Percentiles rank a stretch among this genome's conserved stretches.
These are phyloP conservation scores for Nemania sp. DNA, from an alignment of 2,329 filamentous ascomycete species.

Conservation along the genomic window DNA sequence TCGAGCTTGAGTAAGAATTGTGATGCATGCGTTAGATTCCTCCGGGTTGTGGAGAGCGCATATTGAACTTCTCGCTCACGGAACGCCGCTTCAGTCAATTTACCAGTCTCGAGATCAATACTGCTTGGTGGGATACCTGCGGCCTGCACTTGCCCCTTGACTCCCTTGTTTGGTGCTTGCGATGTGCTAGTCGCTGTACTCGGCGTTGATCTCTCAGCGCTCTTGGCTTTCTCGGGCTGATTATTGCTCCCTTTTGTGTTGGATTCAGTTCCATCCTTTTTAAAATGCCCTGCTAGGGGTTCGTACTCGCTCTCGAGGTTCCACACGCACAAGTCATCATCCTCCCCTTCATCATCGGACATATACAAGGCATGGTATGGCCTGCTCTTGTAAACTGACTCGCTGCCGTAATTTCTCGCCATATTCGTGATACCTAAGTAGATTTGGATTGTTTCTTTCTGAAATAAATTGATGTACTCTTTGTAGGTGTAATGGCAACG, in stretches of 20 bases:
- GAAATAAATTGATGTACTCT: not conserved
- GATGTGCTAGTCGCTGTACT: not conserved
- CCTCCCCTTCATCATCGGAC: slow-evolving; percentile 41
- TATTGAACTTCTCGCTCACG: slow-evolving; percentile 38
- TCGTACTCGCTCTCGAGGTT: slow-evolving; percentile 35
- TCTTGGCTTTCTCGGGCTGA: not conserved
- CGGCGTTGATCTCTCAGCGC: not conserved
- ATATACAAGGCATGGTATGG: slow-evolving; percentile 41
- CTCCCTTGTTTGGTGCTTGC: not conserved
- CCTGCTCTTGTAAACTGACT: slow-evolving; percentile 36
- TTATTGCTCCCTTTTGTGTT: not conserved
- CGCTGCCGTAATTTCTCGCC: slow-evolving; percentile 14
- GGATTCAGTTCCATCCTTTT: not conserved
- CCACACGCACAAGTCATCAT: slow-evolving; percentile 46
- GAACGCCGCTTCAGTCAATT: slow-evolving; percentile 29
- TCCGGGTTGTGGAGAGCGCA: slow-evolving; percentile 38
- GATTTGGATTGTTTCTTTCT: not conserved
- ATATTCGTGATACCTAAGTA: slow-evolving; percentile 18
- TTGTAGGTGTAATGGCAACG: not conserved
- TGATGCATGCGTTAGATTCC: slow-evolving; percentile 44
- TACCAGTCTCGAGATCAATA: slow-evolving; percentile 12
- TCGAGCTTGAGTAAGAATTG: slow-evolving; percentile 51
- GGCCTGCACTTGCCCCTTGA: not conserved
- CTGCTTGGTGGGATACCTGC: not conserved
- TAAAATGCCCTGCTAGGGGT: not conserved